Percentiles rank a stretch among this genome's conserved stretches.
These are phyloP conservation scores for Debaryomyces prosopidis DNA, from an alignment of 805 yeast species.

Conservation along the genomic window DNA sequence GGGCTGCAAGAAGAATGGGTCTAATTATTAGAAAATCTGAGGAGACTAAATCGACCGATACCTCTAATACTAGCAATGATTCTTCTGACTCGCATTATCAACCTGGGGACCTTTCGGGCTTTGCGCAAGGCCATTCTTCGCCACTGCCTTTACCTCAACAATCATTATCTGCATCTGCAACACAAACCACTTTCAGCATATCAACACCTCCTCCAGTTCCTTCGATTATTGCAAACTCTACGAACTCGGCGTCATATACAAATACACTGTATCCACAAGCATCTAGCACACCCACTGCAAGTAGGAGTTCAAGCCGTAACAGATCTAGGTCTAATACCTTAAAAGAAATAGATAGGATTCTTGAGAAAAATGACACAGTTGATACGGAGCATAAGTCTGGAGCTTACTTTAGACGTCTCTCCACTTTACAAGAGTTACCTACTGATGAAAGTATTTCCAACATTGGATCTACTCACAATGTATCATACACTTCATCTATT, in stretches of 20 bases:
- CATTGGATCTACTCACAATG: neutral
- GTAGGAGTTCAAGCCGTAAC: constrained; percentile 14
- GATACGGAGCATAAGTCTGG: constrained; percentile 53
- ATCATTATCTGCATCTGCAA: constrained; percentile 22
- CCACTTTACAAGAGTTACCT: constrained; percentile 59
- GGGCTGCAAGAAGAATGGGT: constrained; percentile 77
- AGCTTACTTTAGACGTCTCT: constrained; percentile 65
- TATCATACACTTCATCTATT: neutral
- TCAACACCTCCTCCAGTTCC: constrained; percentile 15
- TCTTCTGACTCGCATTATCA: neutral
- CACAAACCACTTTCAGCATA: constrained; percentile 13
- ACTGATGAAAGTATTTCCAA: constrained; percentile 19
- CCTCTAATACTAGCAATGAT: neutral
- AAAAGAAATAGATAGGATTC: constrained; percentile 33
- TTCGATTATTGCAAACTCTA: constrained; percentile 13
- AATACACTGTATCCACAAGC: constrained; percentile 15
- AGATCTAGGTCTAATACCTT: constrained; percentile 38
- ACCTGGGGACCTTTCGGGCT: neutral
- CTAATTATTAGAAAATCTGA: constrained; percentile 53
- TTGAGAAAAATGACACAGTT: constrained; percentile 37
- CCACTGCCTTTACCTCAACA: constrained; percentile 11
- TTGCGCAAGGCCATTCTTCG: neutral
- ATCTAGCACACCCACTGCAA: constrained; percentile 9
- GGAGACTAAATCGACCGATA: constrained; percentile 10
- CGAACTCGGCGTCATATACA: constrained; percentile 12